Evolutionary conservation across 2,329 filamentous ascomycete genomes (phyloP).

Genomic region (Aspergillus sergii): DNA sequence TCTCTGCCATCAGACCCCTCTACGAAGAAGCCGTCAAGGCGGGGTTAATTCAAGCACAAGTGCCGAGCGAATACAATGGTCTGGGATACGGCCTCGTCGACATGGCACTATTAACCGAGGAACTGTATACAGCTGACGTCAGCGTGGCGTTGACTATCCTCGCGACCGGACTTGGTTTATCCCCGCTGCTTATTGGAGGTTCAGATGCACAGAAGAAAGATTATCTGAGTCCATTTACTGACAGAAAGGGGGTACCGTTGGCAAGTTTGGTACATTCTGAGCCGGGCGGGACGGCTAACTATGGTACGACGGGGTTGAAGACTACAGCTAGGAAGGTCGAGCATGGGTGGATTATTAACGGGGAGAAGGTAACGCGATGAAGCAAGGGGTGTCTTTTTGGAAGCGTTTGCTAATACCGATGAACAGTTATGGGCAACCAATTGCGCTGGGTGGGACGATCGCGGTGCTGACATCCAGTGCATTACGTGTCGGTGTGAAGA

Average conservation of each 20-base stretch:
- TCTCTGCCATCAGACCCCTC: constrained; percentile 51
- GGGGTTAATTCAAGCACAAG: constrained; percentile 53
- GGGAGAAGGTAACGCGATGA: constrained; percentile 38
- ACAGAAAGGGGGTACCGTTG: constrained; percentile 48
- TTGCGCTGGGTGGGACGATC: constrained; percentile 55
- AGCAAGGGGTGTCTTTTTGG: too few relatives aligned
- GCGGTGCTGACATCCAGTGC: constrained; percentile 56
- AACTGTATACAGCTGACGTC: constrained; percentile 56
- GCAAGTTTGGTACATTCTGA: constrained; percentile 58
- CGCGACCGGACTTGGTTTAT: constrained; percentile 56
- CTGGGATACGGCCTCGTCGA: constrained; percentile 49
- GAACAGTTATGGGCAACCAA: constrained; percentile 60
- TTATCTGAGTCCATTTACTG: constrained; percentile 55
- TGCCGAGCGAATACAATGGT: constrained; percentile 52
- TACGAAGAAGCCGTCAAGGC: constrained; percentile 49
- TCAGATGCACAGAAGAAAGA: constrained; percentile 29
- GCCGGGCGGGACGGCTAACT: constrained; percentile 54
- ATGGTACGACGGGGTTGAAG: constrained; percentile 51
- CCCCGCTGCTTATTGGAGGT: constrained; percentile 52
- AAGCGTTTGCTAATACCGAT: too few relatives aligned
- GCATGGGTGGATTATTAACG: constrained; percentile 55
- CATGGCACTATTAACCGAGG: constrained; percentile 55
- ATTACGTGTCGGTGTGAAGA: constrained; percentile 51
- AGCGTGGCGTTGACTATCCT: constrained; percentile 54
- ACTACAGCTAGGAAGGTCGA: constrained; percentile 54